These are phyloP conservation scores for Aspergillus persii DNA, from an alignment of 2,329 filamentous ascomycete genomes.

Conservation along the genomic window DNA sequence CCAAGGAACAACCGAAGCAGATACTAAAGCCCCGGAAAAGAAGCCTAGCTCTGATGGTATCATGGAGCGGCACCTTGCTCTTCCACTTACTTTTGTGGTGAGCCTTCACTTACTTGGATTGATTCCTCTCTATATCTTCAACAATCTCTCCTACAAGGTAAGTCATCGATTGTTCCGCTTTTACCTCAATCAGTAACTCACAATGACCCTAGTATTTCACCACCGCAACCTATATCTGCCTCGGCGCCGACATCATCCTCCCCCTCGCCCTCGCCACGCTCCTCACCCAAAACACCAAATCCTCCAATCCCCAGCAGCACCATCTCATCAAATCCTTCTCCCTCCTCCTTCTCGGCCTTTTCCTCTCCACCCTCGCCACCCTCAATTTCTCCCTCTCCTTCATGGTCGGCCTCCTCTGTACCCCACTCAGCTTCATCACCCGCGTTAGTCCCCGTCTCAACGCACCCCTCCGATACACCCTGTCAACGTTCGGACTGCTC, in stretches of 20 bases:
- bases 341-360: slow-evolving; percentile 86
- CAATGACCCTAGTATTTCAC: slow-evolving; percentile 53
- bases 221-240: slow-evolving; percentile 59
- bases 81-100: slow-evolving; percentile 68
- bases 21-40: background rate
- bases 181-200: slow-evolving; percentile 6
- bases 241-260: slow-evolving; percentile 54
- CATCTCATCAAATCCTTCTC: slow-evolving; percentile 85
- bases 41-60: slow-evolving; percentile 22
- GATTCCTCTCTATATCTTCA: slow-evolving; percentile 83
- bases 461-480: slow-evolving; percentile 21
- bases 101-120: slow-evolving; percentile 73
- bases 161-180: slow-evolving; percentile 27
- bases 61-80: slow-evolving; percentile 41
- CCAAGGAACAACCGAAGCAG: slow-evolving; percentile 14
- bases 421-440: slow-evolving; percentile 70
- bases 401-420: slow-evolving; percentile 73
- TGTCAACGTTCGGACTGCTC: slow-evolving; percentile 42
- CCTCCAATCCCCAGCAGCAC: slow-evolving; percentile 66
- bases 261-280: slow-evolving; percentile 57
- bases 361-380: slow-evolving; percentile 86
- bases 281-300: slow-evolving; percentile 49
- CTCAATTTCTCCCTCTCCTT: slow-evolving; percentile 93
- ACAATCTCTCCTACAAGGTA: slow-evolving; percentile 66
- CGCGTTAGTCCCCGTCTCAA: slow-evolving; percentile 25